Evolutionary conservation across 2,329 filamentous ascomycete genomes (phyloP).

Genomic region (Aspergillus alliaceus): DNA sequence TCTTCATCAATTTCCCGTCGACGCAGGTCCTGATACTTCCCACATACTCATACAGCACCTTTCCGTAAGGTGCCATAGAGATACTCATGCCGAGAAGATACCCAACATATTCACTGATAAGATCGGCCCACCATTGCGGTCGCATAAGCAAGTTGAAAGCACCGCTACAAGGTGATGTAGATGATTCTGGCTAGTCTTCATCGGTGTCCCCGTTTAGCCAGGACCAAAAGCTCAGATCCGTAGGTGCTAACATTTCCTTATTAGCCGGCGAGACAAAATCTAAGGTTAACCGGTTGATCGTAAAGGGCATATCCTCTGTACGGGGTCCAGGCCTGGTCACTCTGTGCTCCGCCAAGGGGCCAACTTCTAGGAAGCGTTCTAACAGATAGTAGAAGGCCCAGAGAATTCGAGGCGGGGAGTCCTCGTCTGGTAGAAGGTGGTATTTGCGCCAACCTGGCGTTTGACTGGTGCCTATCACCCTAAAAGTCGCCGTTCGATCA

Average conservation of each 20-base stretch:
- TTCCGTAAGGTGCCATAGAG: neutral
- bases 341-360: neutral
- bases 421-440: neutral
- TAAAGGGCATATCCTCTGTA: neutral
- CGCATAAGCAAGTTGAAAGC: neutral
- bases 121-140: neutral
- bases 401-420: neutral
- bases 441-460: neutral
- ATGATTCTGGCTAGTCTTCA: neutral
- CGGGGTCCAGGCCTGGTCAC: no score
- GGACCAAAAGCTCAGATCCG: neutral
- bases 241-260: neutral
- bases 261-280: neutral
- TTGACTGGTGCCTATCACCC: neutral
- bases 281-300: neutral
- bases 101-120: neutral
- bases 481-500: neutral
- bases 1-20: neutral
- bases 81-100: neutral
- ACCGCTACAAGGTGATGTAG: neutral
- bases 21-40: neutral
- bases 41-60: neutral
- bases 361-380: neutral
- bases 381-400: conserved; percentile 2
- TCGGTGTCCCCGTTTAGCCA: neutral